Evolutionary conservation across 2,329 filamentous ascomycete genomes (phyloP).

Genomic region (Venturia carpophila): DNA sequence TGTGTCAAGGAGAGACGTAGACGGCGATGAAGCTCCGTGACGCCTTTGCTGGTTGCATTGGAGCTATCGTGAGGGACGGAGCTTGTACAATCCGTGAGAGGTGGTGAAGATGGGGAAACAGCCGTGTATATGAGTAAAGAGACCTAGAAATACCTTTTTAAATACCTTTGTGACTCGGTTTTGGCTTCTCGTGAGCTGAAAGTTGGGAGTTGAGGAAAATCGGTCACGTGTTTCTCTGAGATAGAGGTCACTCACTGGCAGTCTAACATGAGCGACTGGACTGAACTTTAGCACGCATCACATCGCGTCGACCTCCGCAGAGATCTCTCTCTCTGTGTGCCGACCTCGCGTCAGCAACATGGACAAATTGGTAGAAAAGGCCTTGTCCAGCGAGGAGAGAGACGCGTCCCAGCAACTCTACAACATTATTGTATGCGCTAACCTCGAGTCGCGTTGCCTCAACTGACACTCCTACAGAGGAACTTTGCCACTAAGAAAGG

Average conservation of each 20-base stretch:
- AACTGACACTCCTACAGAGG: conserved; percentile 3
- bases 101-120: neutral
- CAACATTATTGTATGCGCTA: conserved; percentile 6
- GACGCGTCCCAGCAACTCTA: conserved; percentile 9
- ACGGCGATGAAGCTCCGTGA: no score
- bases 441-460: neutral
- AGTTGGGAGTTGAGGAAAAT: neutral
- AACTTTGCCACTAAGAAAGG: neutral
- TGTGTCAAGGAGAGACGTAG: no score
- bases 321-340: neutral
- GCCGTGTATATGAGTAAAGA: no score
- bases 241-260: neutral
- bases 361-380: conserved; percentile 12
- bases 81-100: no score
- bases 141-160: neutral
- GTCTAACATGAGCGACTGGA: no score
- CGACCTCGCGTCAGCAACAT: neutral
- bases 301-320: neutral
- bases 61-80: no score
- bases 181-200: neutral
- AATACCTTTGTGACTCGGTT: neutral
- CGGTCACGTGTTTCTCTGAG: neutral
- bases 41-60: no score
- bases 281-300: neutral
- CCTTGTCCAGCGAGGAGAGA: neutral